A percentile compares a stretch with the other conserved stretches of the same genome.
These are phyloP conservation scores for Musa itinerans DNA, from an alignment of 176 grass and related monocot species.

Conservation along the genomic window DNA sequence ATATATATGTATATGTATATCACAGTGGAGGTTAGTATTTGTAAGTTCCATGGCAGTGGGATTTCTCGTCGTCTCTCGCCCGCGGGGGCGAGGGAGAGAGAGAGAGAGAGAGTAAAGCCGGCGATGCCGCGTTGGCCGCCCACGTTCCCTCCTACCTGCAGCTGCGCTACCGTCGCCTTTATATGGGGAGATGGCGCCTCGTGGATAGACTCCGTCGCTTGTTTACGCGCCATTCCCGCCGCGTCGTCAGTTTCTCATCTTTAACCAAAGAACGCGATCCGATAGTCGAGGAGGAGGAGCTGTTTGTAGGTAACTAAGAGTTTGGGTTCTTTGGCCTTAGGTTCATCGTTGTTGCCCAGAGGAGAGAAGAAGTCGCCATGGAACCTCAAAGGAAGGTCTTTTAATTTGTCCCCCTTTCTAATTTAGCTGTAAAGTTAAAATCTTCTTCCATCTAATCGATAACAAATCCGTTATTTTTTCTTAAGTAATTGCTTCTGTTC, in stretches of 20 bases:
- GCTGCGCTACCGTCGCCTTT: not conserved
- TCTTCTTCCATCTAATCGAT: not conserved
- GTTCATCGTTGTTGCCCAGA: not conserved
- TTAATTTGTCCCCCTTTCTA: not conserved
- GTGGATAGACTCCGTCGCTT: not conserved
- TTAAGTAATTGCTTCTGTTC: not conserved
- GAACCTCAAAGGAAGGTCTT: constrained; percentile 6
- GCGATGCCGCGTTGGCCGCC: not conserved
- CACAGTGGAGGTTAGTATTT: too few species aligned
- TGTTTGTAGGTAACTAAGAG: not conserved
- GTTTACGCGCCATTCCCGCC: not conserved
- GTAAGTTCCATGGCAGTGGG: too few species aligned
- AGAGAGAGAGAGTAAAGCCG: not conserved
- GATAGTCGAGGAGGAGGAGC: not conserved
- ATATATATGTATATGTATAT: too few species aligned
- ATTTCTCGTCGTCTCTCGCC: too few species aligned
- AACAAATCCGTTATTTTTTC: not conserved
- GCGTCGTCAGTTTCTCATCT: not conserved
- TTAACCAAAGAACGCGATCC: not conserved
- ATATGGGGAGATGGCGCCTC: not conserved
- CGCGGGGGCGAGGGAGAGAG: not conserved
- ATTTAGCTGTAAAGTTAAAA: not conserved
- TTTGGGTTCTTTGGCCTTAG: not conserved
- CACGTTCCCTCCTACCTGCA: not conserved
- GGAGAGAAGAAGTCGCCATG: not conserved